phyloP scores from a whole-genome alignment of 805 yeast genomes.

The Saccharomycopsis sp. region DNA sequence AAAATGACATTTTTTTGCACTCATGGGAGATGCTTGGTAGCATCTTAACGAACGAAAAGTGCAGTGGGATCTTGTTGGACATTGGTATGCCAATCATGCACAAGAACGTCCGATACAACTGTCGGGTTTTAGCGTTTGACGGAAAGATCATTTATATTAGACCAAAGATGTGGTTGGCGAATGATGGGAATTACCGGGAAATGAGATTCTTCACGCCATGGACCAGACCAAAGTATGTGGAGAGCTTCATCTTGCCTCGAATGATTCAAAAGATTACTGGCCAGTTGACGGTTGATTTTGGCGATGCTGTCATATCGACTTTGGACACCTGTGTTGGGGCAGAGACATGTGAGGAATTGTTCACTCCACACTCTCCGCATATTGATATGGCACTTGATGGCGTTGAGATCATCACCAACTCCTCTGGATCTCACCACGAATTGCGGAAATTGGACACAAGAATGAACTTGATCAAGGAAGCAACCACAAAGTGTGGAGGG shows the following conservation, averaged over 20 bases:
- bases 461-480: conserved; percentile 76
- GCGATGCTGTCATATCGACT: conserved; percentile 84
- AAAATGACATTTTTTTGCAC: conserved; percentile 79
- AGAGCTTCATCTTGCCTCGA: conserved; percentile 64
- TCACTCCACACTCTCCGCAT: conserved; percentile 95
- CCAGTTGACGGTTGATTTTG: conserved; percentile 65
- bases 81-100: conserved; percentile 93
- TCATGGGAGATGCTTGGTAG: conserved; percentile 92
- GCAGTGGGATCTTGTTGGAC: conserved; percentile 73
- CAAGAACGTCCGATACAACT: conserved; percentile 81
- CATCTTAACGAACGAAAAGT: conserved; percentile 56
- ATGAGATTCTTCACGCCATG: conserved; percentile 97
- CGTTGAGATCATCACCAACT: conserved; percentile 92
- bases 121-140: conserved; percentile 75
- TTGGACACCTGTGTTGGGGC: conserved; percentile 88
- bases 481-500: conserved; percentile 95
- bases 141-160: conserved; percentile 76
- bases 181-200: conserved; percentile 96
- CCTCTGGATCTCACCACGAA: conserved; percentile 97
- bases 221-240: conserved; percentile 70
- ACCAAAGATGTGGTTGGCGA: conserved; percentile 89
- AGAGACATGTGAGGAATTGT: conserved; percentile 96
- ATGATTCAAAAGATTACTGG: conserved; percentile 55
- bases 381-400: conserved; percentile 89
- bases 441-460: conserved; percentile 81